Evolutionary conservation across 257 asterid species (phyloP).

Genomic region (Ajuga chamaepitys): DNA sequence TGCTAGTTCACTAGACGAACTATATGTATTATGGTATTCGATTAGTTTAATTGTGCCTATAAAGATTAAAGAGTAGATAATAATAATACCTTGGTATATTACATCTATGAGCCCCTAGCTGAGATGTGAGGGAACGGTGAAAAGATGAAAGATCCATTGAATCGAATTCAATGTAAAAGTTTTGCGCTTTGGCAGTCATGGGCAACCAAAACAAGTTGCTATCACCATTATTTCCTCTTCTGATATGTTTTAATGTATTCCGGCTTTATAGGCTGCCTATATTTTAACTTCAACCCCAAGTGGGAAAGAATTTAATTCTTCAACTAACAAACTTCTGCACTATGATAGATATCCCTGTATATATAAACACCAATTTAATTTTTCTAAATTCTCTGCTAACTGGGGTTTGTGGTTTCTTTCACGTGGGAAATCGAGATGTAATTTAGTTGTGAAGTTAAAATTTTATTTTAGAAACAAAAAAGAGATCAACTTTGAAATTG

Average conservation of each 20-base stretch:
- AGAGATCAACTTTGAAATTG: too few species aligned
- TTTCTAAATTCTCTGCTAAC: not conserved
- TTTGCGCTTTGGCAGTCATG: constrained; percentile 21
- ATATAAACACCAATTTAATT: constrained; percentile 1
- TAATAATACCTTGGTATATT: not conserved
- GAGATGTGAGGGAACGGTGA: not conserved
- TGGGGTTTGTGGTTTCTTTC: not conserved
- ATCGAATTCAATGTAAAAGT: not conserved
- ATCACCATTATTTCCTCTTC: constrained; percentile 23
- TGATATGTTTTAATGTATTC: constrained; percentile 9
- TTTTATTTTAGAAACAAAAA: too few species aligned
- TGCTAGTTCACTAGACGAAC: too few species aligned
- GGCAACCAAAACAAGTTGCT: constrained; percentile 43
- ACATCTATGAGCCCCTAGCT: not conserved
- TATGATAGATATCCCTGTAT: constrained; percentile 11
- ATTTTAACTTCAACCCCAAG: constrained; percentile 18
- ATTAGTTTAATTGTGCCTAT: not conserved
- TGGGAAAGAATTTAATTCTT: constrained; percentile 22
- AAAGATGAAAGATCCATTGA: constrained; percentile 5
- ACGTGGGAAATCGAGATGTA: not conserved
- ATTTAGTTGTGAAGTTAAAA: too few species aligned
- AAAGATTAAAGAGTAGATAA: too few species aligned
- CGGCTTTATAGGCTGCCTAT: constrained; percentile 17
- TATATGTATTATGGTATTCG: too few species aligned
- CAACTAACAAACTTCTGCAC: constrained; percentile 14